Base-by-base conservation (phyloP, 352 stramenopile species). In the Pythium phragmitis region DNA sequence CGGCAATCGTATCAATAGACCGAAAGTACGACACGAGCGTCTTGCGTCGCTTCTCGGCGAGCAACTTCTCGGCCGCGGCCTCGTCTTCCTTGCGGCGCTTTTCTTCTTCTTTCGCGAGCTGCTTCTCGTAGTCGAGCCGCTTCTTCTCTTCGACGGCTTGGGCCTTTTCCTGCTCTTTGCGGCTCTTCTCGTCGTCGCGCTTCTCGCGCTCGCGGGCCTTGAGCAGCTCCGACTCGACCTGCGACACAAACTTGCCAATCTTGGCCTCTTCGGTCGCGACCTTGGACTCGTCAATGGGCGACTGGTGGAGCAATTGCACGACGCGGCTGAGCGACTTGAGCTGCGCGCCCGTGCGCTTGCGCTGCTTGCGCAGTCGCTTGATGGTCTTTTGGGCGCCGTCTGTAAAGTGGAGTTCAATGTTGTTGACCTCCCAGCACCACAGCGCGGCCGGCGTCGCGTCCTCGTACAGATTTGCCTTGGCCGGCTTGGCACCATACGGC, bases 361-460 rank as follows among this genome's bases (percentile, higher is more conserved):
- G 85, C 57, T 96, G 71, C 69, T 91, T 93, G 7, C 85, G 83
- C 70, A 92, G 75, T 1, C 82, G 83, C 53, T 91, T 91, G 43
- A 96, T 86, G 3, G 64, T 80, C 63, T 92, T 92, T 42, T 88
- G 79, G 7, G 79, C 69, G 23, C 90, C 83, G 4, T 89, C 76
- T 1, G 36, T 59, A 52, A 93, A 96, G 41, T 85, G 87, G 28
- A 80, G 79, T 7, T 96, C 85, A 21, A 91, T 39, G 42, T 73
- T 91, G 16, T 82, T 84, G 0, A 96, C 80, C 45, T 96, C 87
- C 87, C 87, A 96, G 17, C 85, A 74, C 84, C 84, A 96, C 56
- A 96, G 64, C 46, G 84, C 85, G n/a, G 82, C 79, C 0, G 73
- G 60, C 47, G 62, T 90, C 39, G 77, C 89, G 69, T 96, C 87